These are phyloP conservation scores for Alternaria sp. DNA, from an alignment of 2,329 filamentous ascomycete species.

Conservation along the genomic window DNA sequence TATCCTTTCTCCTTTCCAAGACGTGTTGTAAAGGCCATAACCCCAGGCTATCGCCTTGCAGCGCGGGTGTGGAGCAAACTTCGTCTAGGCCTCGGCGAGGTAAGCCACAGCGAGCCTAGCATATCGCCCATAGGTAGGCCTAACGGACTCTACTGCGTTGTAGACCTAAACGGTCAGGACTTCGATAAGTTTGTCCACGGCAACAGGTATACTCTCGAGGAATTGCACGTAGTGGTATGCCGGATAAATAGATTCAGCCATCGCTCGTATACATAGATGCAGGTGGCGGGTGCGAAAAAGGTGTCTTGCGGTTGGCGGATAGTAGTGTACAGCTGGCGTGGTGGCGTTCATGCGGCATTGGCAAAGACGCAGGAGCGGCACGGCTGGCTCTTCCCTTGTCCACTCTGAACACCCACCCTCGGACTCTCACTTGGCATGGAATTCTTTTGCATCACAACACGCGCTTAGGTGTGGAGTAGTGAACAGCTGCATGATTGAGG, in stretches of 20 bases:
- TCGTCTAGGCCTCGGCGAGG: background rate
- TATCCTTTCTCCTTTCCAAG: background rate
- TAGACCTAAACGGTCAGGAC: background rate
- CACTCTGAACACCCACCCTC: background rate
- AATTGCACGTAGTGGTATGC: background rate
- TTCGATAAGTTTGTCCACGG: background rate
- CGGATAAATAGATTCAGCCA: background rate
- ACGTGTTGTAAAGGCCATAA: background rate
- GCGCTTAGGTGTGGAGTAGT: background rate
- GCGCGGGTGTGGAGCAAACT: background rate
- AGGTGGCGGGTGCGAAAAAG: background rate
- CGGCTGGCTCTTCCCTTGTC: slow-evolving; percentile 5
- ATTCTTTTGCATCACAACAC: background rate
- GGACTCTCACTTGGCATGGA: background rate
- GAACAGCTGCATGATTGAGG: slow-evolving; percentile 3
- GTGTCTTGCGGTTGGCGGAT: background rate
- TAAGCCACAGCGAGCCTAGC: slow-evolving; percentile 11
- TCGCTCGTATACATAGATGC: background rate
- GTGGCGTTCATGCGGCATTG: slow-evolving; percentile 2
- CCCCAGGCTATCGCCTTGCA: background rate
- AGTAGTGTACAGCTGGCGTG: background rate
- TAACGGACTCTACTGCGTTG: background rate
- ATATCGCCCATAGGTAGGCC: background rate
- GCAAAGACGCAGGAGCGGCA: slow-evolving; percentile 11
- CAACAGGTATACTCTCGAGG: background rate